These are phyloP conservation scores for Puccinellia tenuiflora DNA, from an alignment of 176 grass and related monocot species.

Conservation along the genomic window DNA sequence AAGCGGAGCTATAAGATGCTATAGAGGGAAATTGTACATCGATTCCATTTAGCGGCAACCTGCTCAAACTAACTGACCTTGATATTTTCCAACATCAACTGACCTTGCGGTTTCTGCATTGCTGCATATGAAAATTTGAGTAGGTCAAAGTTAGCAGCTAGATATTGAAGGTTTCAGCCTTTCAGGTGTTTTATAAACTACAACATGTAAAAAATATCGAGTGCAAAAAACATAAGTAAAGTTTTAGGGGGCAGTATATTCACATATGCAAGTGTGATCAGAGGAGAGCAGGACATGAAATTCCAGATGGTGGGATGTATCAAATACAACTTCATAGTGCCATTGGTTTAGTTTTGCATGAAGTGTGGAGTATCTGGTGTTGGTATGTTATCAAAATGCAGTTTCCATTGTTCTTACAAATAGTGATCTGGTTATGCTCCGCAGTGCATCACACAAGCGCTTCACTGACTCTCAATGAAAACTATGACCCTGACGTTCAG, in stretches of 20 bases:
- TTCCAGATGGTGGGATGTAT: not conserved
- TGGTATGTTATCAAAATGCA: not conserved
- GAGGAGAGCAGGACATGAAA: not conserved
- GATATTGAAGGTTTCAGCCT: not conserved
- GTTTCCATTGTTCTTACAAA: not conserved
- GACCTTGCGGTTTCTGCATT: not conserved
- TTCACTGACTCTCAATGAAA: constrained; percentile 95
- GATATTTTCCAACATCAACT: not conserved
- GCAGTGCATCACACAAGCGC: constrained; percentile 98
- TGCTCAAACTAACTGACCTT: too few relatives aligned
- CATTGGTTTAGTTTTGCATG: not conserved
- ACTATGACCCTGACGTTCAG: constrained; percentile 95
- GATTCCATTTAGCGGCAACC: too few relatives aligned
- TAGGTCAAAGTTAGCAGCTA: not conserved
- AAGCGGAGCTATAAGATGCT: too few relatives aligned
- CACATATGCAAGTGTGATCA: not conserved
- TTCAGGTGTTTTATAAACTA: not conserved
- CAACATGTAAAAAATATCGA: not conserved
- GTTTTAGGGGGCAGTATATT: not conserved
- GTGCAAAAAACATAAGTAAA: not conserved
- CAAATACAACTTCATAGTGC: not conserved
- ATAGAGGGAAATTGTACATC: too few relatives aligned
- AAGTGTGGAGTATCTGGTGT: not conserved
- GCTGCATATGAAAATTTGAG: not conserved
- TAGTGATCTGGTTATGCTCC: constrained; percentile 18